Evolutionary conservation across 352 stramenopile species (phyloP).

Genomic region (Phytophthora kernoviae): DNA sequence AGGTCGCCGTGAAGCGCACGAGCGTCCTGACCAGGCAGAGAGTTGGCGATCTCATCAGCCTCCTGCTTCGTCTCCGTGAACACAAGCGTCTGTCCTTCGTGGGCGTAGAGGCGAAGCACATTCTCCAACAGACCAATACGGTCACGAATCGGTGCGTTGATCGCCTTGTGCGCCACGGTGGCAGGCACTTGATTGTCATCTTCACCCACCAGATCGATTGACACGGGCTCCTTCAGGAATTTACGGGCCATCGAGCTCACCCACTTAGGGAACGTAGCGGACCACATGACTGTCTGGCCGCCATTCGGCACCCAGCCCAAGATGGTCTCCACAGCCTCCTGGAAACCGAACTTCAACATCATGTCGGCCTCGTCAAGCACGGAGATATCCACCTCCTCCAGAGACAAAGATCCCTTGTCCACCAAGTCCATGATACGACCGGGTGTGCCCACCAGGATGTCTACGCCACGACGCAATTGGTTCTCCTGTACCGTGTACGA

Average conservation of each 20-base stretch:
- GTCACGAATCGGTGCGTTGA: slow-evolving; percentile 85
- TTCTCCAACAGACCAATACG: slow-evolving; percentile 72
- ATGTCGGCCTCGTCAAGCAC: slow-evolving; percentile 98
- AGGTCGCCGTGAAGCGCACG: slow-evolving; percentile 80
- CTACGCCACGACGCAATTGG: slow-evolving; percentile 88
- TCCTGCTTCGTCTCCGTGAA: slow-evolving; percentile 98
- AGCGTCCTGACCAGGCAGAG: slow-evolving; percentile 63
- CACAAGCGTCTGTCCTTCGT: slow-evolving; percentile 91
- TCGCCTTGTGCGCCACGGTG: slow-evolving; percentile 93
- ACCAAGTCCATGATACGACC: slow-evolving; percentile 98
- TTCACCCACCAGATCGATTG: slow-evolving; percentile 94
- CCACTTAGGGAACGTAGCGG: slow-evolving; percentile 96
- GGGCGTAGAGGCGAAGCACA: slow-evolving; percentile 68
- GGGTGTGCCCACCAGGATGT: slow-evolving; percentile 96
- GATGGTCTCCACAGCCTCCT: slow-evolving; percentile 97
- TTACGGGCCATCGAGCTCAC: slow-evolving; percentile 93
- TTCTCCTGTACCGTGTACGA: slow-evolving; percentile 94
- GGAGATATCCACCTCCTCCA: slow-evolving; percentile 89
- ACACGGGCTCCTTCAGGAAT: slow-evolving; percentile 93
- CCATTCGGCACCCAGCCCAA: slow-evolving; percentile 79
- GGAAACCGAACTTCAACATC: slow-evolving; percentile 99
- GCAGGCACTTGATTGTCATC: slow-evolving; percentile 80
- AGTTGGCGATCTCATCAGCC: slow-evolving; percentile 94
- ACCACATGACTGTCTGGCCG: slow-evolving; percentile 96
- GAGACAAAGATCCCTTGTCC: slow-evolving; percentile 90